These are phyloP conservation scores for Vanderwaltozyma yarrowii DNA, from an alignment of 805 yeast species.

Conservation along the genomic window DNA sequence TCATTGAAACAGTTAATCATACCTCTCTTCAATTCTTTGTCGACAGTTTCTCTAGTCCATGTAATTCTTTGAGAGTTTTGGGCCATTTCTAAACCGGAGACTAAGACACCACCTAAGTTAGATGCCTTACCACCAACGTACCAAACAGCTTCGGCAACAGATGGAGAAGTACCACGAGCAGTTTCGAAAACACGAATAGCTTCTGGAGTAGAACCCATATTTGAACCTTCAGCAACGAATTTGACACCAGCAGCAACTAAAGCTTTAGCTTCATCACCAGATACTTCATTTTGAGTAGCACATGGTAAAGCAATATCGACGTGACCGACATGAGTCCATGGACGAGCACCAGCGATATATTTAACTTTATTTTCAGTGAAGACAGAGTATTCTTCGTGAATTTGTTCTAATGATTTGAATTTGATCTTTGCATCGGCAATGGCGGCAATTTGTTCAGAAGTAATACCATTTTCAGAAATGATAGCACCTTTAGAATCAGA, in stretches of 20 bases:
- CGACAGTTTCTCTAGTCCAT: constrained; percentile 93
- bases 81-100: constrained; percentile 98
- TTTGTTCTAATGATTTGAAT: constrained; percentile 65
- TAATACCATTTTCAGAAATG: constrained; percentile 70
- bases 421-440: constrained; percentile 71
- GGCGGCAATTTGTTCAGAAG: constrained; percentile 66
- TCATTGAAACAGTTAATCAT: constrained; percentile 89
- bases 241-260: constrained; percentile 85
- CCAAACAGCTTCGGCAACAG: constrained; percentile 58
- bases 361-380: constrained; percentile 53
- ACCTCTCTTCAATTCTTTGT: constrained; percentile 77
- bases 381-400: constrained; percentile 45
- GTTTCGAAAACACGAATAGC: constrained; percentile 93
- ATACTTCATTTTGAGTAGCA: constrained; percentile 97
- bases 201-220: constrained; percentile 98
- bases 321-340: constrained; percentile 87
- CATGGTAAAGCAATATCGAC: constrained; percentile 95
- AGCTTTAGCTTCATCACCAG: constrained; percentile 94
- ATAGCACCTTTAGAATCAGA: constrained; percentile 93
- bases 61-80: constrained; percentile 91
- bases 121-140: constrained; percentile 99
- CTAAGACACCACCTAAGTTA: constrained; percentile 99
- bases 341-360: constrained; percentile 89
- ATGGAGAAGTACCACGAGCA: constrained; percentile 41
- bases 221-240: constrained; percentile 97